Base-by-base conservation (phyloP, 805 yeast species). In the Kuraishia hungarica region DNA sequence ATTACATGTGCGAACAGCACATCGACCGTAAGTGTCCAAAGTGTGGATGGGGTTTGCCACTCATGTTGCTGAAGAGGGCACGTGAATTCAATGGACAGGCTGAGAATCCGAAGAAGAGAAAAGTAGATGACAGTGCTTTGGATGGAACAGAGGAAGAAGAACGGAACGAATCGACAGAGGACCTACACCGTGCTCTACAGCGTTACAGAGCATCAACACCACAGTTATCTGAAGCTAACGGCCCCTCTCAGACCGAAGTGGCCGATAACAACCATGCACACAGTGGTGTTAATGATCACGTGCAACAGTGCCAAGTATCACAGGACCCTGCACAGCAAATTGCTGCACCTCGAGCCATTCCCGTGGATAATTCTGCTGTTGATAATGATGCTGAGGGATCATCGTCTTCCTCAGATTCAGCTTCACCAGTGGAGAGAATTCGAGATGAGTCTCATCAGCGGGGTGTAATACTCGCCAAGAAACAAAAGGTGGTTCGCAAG, bases 1-100 rank as follows among this genome's bases (percentile, higher is more conserved):
- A 93, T 67, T 92, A 93, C 61, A 86, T 94, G 91, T 94, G 99
- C 67, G 97, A 91, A 67, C 99, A 94, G 71, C 99, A 94, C 69
- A 94, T 94, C 55, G 99, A 94, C 71, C 79, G 96, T 57, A 94
- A 94, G 69, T 94, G 99, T 72, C 96, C 97, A 47, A 89, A 89
- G 65, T 94, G 99, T 72, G 99, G 99, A 17, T 94, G 99, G 99
- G 99, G 99, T 3, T 76, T 94, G 60, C 99, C 99, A 2, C 73
- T 94, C 57, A 81, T 94, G 82, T 97, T 91, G 64, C 89, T 91
- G 83, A 87, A 86, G 66, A 76, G 87, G 54, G 86, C 86, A 1
- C 70, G 87, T 58, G 82, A 82, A 63, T 71, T 24, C 49, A 20
- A n/a, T n/a, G 46, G 24, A 13, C 28, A 53, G 7, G 8, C 19